phyloP scores from a whole-genome alignment of 495 filamentous ascomycete genomes.

The Trichoderma reesei region DNA sequence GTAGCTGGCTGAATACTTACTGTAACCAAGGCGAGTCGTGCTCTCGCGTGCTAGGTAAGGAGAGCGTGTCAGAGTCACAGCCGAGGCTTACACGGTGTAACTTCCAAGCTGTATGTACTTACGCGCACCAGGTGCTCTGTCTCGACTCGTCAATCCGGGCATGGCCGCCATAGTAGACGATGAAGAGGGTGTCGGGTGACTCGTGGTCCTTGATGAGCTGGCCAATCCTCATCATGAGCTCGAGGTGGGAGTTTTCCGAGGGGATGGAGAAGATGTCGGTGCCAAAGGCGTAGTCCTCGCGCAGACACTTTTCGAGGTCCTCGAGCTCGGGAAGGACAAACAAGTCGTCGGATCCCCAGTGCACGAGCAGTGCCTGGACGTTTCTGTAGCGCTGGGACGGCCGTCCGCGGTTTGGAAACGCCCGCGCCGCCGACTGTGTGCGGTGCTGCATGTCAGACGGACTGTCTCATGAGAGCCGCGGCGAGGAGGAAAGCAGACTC shows the following conservation, averaged over 20 bases:
- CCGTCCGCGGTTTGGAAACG: slow-evolving; percentile 37
- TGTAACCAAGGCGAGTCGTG: slow-evolving; percentile 35
- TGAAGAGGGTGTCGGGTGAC: slow-evolving; percentile 36
- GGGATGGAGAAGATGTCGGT: slow-evolving; percentile 43
- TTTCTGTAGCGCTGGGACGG: slow-evolving; percentile 38
- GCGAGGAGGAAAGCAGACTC: slow-evolving; percentile 15
- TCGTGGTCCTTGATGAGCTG: slow-evolving; percentile 43
- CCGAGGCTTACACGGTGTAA: background rate
- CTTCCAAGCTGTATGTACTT: too few relatives aligned
- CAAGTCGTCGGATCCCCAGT: slow-evolving; percentile 47
- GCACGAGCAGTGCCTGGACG: slow-evolving; percentile 42
- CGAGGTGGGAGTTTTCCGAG: slow-evolving; percentile 38
- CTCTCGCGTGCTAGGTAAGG: slow-evolving; percentile 20
- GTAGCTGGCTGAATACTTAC: slow-evolving; percentile 15
- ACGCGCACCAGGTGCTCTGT: slow-evolving; percentile 44
- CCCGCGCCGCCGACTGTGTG: slow-evolving; percentile 42
- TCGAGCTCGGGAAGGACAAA: slow-evolving; percentile 42
- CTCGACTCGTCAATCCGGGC: slow-evolving; percentile 40
- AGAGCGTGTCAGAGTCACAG: slow-evolving; percentile 13
- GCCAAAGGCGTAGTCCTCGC: slow-evolving; percentile 36
- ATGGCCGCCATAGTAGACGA: slow-evolving; percentile 48
- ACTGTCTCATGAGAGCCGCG: background rate
- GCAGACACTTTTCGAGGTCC: slow-evolving; percentile 39
- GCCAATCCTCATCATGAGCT: slow-evolving; percentile 38
- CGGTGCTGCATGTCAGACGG: background rate